These are phyloP conservation scores for Albugo candida DNA, from an alignment of 352 stramenopile genomes.

Conservation along the genomic window DNA sequence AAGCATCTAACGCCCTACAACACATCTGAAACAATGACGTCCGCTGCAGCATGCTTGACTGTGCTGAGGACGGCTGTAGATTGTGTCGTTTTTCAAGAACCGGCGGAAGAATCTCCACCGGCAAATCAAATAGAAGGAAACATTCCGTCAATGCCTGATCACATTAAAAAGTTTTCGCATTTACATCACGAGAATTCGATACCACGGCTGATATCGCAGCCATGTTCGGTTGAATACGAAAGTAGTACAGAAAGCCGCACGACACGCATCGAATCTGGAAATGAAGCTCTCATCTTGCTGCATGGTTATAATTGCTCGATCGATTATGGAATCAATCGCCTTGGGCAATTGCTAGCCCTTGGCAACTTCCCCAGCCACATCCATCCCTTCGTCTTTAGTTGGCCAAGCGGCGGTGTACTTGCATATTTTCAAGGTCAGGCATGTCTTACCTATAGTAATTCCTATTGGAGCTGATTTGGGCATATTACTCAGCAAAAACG, in stretches of 20 bases:
- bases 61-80: slow-evolving; percentile 25
- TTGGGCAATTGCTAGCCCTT: slow-evolving; percentile 36
- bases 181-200: no score
- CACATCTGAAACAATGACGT: slow-evolving; percentile 13
- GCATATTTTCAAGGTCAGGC: slow-evolving; percentile 35
- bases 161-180: no score
- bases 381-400: slow-evolving; percentile 58
- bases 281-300: slow-evolving; percentile 37
- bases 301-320: slow-evolving; percentile 56
- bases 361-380: slow-evolving; percentile 44
- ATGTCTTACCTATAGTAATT: background rate
- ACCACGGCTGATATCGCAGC: no score
- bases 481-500: slow-evolving; percentile 7
- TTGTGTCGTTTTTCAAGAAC: slow-evolving; percentile 23
- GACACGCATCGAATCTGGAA: background rate
- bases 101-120: no score
- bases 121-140: no score
- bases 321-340: slow-evolving; percentile 34
- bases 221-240: no score
- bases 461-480: background rate
- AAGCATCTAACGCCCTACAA: slow-evolving; percentile 27
- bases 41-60: slow-evolving; percentile 18
- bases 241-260: no score
- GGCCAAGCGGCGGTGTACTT: slow-evolving; percentile 34
- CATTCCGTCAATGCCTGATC: no score